These are phyloP conservation scores for Fusarium humuli DNA, from an alignment of 2,329 filamentous ascomycete genomes.

Conservation along the genomic window DNA sequence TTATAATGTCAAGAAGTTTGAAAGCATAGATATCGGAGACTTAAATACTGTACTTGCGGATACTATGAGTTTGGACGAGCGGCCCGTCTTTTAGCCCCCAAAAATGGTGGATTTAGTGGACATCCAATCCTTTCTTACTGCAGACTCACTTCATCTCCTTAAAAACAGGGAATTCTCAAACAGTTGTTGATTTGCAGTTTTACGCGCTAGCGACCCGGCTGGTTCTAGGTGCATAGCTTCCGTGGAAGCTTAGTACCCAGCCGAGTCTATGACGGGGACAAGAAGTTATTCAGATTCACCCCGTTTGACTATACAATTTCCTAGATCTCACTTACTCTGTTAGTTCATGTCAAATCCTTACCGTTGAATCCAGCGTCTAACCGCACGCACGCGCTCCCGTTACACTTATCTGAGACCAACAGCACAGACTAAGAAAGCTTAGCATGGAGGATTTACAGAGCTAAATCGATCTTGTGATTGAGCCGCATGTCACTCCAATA, in stretches of 20 bases:
- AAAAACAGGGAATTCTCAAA: neutral
- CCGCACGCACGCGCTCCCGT: neutral
- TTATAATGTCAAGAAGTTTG: neutral
- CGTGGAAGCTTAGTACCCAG: no score
- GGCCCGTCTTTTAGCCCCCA: neutral
- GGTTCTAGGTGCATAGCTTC: no score
- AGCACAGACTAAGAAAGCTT: neutral
- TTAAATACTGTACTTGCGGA: neutral
- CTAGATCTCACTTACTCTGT: neutral
- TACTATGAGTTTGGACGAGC: neutral
- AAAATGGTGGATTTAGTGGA: neutral
- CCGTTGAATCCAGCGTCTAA: neutral
- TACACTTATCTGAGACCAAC: neutral
- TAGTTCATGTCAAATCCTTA: neutral
- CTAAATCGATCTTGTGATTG: neutral
- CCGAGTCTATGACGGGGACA: neutral
- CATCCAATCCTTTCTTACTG: neutral
- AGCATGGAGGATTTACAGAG: constrained; percentile 1
- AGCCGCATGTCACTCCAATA: neutral
- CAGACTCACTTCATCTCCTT: neutral
- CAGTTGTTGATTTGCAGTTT: neutral
- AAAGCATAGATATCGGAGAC: neutral
- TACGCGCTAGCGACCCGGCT: neutral
- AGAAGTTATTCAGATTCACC: neutral
- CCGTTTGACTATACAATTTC: no score